phyloP scores from a whole-genome alignment of 2,329 filamentous ascomycete genomes.

The Ustulina deusta region DNA sequence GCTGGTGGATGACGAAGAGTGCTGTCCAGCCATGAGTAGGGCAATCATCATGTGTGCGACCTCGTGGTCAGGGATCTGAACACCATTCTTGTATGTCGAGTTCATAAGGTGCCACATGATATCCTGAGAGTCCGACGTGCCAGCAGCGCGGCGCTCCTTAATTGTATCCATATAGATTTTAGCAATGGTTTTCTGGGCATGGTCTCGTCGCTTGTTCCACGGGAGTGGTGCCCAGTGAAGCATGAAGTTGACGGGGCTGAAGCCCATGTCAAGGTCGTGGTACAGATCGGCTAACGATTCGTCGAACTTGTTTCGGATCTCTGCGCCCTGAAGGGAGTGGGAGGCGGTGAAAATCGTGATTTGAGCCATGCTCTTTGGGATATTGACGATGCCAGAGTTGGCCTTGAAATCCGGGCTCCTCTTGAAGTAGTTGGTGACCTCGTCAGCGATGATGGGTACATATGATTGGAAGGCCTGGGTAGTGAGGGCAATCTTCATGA shows the following conservation, averaged over 20 bases:
- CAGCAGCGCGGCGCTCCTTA: slow-evolving; percentile 71
- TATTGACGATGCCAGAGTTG: slow-evolving; percentile 75
- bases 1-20: slow-evolving; percentile 86
- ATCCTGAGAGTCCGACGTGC: slow-evolving; percentile 70
- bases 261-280: slow-evolving; percentile 91
- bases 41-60: slow-evolving; percentile 96
- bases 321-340: slow-evolving; percentile 84
- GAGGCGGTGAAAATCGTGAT: slow-evolving; percentile 92
- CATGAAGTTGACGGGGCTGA: slow-evolving; percentile 90
- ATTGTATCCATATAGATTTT: slow-evolving; percentile 87
- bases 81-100: slow-evolving; percentile 86
- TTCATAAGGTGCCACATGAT: slow-evolving; percentile 94
- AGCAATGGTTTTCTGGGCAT: slow-evolving; percentile 83
- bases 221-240: slow-evolving; percentile 88
- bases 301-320: slow-evolving; percentile 84
- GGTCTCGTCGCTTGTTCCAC: slow-evolving; percentile 86
- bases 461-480: slow-evolving; percentile 80
- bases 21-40: slow-evolving; percentile 90
- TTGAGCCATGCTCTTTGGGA: slow-evolving; percentile 82
- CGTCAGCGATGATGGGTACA: slow-evolving; percentile 80
- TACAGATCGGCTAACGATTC: slow-evolving; percentile 84
- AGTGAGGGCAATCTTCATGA: slow-evolving; percentile 85
- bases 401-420: slow-evolving; percentile 74
- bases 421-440: slow-evolving; percentile 80
- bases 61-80: slow-evolving; percentile 81